Evolutionary conservation across 2,329 filamentous ascomycete genomes (phyloP), one percentile per base, ranked within the genome.

Genomic region (Plectosphaerella plurivora): DNA sequence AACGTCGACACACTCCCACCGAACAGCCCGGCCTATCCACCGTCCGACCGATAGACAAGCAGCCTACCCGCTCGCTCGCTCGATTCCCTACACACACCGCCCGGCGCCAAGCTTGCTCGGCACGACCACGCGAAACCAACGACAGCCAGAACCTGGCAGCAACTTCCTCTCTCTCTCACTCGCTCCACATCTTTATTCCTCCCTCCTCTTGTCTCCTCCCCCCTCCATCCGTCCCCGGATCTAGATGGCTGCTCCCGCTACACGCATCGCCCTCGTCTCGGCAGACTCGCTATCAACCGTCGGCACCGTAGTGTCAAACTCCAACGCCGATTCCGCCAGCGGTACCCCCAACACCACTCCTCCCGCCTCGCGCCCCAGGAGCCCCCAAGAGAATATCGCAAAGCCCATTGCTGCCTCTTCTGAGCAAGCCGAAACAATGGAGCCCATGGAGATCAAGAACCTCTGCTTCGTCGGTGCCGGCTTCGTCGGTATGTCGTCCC

Each of bases 401-500:
- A 47, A 47, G 28, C 25, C 35, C 4, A 20, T 24, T 22, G 33
- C 47, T 35, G 22, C 48, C 51, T 33, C 39, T 11, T n/a, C 14
- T 10, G 25, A 50, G n/a, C 54, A 57, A 12, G 44, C 52, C 14
- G 54, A 56, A 15, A 47, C 45, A 7, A 54, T 56, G 20, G 47
- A 51, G 49, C 56, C 56, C 22, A 36, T 57, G 16, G 20, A 56
- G 36, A 63, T 63, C 16, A 61, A 63, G 53, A 85, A 81, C 62
- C 83, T 90, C 50, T 89, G 87, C 68, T 89, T 85, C 64, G 83
- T 90, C 56, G 87, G 87, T 48, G 87, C 87, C 59, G 87, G 87
- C 60, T 90, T 90, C 66, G 85, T 90, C 57, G 86, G 84, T 89
- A 75, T 61, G 84, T 75, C n/a, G 28, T 45, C 2, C 12, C 35